Percentiles rank a stretch among this genome's conserved stretches.
These are phyloP conservation scores for Aspergillus phoenicis DNA, from an alignment of 2,329 filamentous ascomycete genomes.

Conservation along the genomic window DNA sequence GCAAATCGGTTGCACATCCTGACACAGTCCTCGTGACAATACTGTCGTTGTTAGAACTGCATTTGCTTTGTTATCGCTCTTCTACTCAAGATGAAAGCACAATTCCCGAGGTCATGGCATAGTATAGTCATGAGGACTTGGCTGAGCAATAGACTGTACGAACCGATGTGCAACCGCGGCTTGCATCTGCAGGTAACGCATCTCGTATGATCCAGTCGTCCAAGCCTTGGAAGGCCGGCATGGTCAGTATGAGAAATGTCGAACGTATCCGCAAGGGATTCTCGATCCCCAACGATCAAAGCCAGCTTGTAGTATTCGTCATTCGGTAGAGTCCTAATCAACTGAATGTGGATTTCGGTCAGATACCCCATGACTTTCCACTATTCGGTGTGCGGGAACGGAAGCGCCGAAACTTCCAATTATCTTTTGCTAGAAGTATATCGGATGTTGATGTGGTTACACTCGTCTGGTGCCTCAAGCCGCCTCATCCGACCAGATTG, in stretches of 20 bases:
- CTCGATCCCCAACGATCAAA: background rate
- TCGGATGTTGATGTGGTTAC: background rate
- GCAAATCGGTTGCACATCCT: background rate
- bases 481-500: background rate
- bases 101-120: background rate
- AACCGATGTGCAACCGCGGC: background rate
- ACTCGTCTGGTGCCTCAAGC: background rate
- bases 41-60: background rate
- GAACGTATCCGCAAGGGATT: background rate
- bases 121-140: background rate
- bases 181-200: background rate
- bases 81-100: background rate
- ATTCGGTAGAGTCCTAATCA: background rate
- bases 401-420: background rate
- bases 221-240: background rate
- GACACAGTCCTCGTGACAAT: background rate
- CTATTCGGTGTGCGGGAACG: background rate
- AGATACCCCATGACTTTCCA: background rate
- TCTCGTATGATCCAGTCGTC: background rate
- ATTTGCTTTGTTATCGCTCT: background rate
- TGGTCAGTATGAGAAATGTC: background rate
- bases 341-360: background rate
- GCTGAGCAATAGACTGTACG: background rate
- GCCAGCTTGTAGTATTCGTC: background rate
- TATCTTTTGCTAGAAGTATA: background rate